phyloP scores from a whole-genome alignment of 441 rosid genomes.

The California macrophylla region DNA sequence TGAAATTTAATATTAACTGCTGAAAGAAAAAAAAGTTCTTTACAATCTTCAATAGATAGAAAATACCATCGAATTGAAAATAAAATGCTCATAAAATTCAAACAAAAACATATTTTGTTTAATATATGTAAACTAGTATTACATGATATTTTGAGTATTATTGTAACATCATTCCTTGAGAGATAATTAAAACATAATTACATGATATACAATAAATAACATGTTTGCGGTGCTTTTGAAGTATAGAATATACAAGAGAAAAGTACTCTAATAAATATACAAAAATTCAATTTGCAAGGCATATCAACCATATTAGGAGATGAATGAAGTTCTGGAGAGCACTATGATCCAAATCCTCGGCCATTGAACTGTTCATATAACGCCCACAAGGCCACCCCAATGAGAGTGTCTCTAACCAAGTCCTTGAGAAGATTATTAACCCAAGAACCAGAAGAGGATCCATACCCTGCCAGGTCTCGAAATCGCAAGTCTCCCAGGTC shows the following conservation, averaged over 20 bases:
- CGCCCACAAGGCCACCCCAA: constrained; percentile 39
- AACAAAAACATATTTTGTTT: no score
- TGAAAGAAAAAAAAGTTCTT: no score
- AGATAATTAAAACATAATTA: no score
- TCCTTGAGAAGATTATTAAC: constrained; percentile 18
- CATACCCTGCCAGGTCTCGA: constrained; percentile 55
- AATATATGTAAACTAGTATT: no score
- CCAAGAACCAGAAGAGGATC: constrained; percentile 19
- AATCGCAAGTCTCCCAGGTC: constrained; percentile 68
- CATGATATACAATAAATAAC: no score
- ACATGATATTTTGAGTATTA: no score
- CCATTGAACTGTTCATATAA: constrained; percentile 28
- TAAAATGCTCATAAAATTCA: no score
- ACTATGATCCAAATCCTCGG: constrained; percentile 1
- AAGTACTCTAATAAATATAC: not conserved
- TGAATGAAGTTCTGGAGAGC: not conserved
- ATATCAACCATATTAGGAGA: not conserved
- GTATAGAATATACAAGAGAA: not conserved
- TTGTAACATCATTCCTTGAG: no score
- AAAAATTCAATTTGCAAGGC: not conserved
- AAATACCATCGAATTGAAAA: no score
- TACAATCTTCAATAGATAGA: no score
- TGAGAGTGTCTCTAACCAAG: constrained; percentile 34
- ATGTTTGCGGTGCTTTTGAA: not conserved
- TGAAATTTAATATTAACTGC: no score